phyloP scores from a whole-genome alignment of 129 eudicot species.

The Erigeron canadensis region DNA sequence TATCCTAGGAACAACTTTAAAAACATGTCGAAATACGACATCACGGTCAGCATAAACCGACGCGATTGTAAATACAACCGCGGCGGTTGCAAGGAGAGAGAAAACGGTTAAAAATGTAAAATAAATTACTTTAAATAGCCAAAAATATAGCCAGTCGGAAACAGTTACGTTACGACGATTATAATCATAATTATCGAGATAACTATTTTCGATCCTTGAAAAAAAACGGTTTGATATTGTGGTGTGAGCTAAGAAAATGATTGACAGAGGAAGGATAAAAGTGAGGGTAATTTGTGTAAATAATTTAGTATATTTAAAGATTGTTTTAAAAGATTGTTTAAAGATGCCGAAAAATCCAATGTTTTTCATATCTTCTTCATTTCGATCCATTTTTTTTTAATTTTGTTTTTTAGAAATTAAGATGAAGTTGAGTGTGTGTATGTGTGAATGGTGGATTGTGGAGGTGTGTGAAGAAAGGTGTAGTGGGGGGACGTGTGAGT shows the following conservation, averaged over 20 bases:
- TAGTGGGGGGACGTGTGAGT: not conserved
- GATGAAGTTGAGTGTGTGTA: not conserved
- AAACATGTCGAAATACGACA: constrained; percentile 34
- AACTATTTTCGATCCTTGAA: constrained; percentile 1
- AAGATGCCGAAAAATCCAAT: constrained; percentile 36
- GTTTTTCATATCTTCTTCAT: constrained; percentile 31
- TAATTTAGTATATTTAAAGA: constrained; percentile 22
- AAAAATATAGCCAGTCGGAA: constrained; percentile 27
- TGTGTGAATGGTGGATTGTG: not conserved
- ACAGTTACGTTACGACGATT: not conserved
- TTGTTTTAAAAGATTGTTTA: constrained; percentile 33
- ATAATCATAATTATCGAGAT: not conserved
- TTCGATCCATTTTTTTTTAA: constrained; percentile 32
- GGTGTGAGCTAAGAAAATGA: constrained; percentile 28
- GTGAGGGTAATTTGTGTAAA: constrained; percentile 33
- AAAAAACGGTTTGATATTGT: constrained; percentile 18
- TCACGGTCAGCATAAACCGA: constrained; percentile 39
- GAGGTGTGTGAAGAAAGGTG: not conserved
- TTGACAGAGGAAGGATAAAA: constrained; percentile 31
- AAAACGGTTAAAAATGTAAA: constrained; percentile 46
- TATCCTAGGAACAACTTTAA: constrained; percentile 41
- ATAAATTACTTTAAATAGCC: constrained; percentile 42
- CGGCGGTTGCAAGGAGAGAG: constrained; percentile 71
- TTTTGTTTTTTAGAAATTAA: not conserved
- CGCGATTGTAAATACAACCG: constrained; percentile 70